Conservation (phyloP, 306 rosid species). For the Bauhinia variegata region DNA sequence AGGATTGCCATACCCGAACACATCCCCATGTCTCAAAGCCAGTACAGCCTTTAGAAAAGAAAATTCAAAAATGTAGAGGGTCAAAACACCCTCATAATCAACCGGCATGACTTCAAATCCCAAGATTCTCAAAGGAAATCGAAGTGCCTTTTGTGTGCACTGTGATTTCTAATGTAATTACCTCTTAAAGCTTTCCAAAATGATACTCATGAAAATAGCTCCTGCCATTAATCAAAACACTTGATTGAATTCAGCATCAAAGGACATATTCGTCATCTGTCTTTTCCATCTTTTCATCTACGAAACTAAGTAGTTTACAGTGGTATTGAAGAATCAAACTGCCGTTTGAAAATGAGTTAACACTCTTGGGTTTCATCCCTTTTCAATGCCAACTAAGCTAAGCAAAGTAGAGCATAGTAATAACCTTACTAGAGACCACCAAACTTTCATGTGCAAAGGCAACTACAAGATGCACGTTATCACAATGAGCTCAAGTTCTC, state of each 20-base stretch:
- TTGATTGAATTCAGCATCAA: not conserved
- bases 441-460: not conserved
- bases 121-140: too few relatives aligned
- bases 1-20: not conserved
- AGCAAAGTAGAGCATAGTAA: not conserved
- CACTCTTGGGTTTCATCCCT: not conserved
- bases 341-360: not conserved
- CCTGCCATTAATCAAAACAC: not conserved
- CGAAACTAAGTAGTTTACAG: not conserved
- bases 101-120: not conserved
- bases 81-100: not conserved
- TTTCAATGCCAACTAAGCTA: not conserved
- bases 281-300: not conserved
- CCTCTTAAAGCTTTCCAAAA: constrained; percentile 2
- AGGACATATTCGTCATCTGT: not conserved
- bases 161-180: not conserved
- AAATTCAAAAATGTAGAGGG: not conserved
- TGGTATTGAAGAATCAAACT: not conserved
- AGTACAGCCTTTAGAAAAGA: not conserved
- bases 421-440: not conserved
- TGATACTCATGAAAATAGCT: not conserved
- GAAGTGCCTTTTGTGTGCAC: too few relatives aligned
- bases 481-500: constrained; percentile 11
- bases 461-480: not conserved
- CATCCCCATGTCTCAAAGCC: not conserved